phyloP scores from a whole-genome alignment of 805 yeast genomes.

The Barnettozyma wickerhamii region DNA sequence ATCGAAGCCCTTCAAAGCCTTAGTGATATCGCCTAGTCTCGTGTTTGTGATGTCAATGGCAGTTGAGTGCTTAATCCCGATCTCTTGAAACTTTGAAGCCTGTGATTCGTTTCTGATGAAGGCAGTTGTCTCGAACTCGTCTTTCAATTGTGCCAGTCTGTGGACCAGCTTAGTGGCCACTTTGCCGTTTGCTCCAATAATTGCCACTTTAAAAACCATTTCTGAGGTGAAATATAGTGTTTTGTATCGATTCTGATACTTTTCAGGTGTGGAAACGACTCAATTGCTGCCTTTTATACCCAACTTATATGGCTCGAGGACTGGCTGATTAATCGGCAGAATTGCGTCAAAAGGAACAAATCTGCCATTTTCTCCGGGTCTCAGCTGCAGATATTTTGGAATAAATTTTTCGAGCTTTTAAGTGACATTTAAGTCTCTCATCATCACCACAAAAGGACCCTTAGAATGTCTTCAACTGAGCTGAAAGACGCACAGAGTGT shows the following conservation, averaged over 20 bases:
- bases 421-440: neutral
- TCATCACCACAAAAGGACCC: neutral
- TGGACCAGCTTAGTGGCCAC: conserved; percentile 46
- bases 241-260: neutral
- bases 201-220: conserved; percentile 32
- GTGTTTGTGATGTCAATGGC: conserved; percentile 37
- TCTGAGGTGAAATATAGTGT: neutral
- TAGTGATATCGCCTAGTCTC: conserved; percentile 31
- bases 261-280: neutral
- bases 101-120: conserved; percentile 46
- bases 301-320: neutral
- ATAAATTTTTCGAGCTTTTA: neutral
- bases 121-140: conserved; percentile 37
- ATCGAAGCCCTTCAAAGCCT: conserved; percentile 41
- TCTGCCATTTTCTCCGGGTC: neutral
- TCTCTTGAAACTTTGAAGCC: conserved; percentile 31
- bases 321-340: neutral
- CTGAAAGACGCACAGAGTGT: conserved; percentile 20
- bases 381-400: neutral
- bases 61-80: conserved; percentile 34
- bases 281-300: neutral
- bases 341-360: neutral
- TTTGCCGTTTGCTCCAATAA: conserved; percentile 61
- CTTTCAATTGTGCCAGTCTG: conserved; percentile 27
- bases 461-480: conserved; percentile 30